Base-by-base conservation (phyloP, 257 asterid species). In the Hygrophila difformis region DNA sequence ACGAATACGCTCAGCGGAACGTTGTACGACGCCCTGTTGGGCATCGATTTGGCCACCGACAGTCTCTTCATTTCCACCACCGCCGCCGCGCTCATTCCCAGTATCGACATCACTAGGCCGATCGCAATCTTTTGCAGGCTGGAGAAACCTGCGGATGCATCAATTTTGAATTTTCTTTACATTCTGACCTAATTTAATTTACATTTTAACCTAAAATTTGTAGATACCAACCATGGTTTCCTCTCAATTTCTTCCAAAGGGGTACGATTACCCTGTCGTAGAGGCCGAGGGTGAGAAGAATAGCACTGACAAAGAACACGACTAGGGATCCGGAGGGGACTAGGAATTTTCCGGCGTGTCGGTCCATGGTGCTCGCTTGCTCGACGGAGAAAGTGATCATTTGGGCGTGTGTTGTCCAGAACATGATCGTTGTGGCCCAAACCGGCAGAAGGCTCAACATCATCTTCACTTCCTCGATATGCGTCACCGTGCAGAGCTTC, bases 401-500 rank as follows among this genome's bases (percentile, higher is more conserved):
- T 65, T 89, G 96, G 8, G 97, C 97, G 37, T 84, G 85, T 6
- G 77, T 76, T 17, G 97, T 89, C 97, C 97, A 89, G 64, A 89
- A 89, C 8, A 89, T 59, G 38, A 89, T 85, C 19, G 97, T 89
- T 4, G 96, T 89, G 3, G 97, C 94, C 97, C 97, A 89, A 37
- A 85, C 69, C 2, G 97, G 97, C 12, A 89, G 63, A 48, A 89
- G 42, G 46, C 81, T 61, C 0, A 50, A 83, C 83, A 89, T 77
- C 94, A 85, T 84, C 69, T 89, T 89, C 55, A 89, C 96, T 61
- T 89, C 97, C 31, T 89, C 96, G 29, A 89, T 91, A 36, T 62
- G 73, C 3, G 97, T 84, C 20, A 84, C 77, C n/a, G 96, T 49
- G 73, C 93, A 64, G 1, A 89, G 61, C 55, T 71, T 84, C 97